Conservation (phyloP, 1,139 yeast species). For the Blastobotrys apis region DNA sequence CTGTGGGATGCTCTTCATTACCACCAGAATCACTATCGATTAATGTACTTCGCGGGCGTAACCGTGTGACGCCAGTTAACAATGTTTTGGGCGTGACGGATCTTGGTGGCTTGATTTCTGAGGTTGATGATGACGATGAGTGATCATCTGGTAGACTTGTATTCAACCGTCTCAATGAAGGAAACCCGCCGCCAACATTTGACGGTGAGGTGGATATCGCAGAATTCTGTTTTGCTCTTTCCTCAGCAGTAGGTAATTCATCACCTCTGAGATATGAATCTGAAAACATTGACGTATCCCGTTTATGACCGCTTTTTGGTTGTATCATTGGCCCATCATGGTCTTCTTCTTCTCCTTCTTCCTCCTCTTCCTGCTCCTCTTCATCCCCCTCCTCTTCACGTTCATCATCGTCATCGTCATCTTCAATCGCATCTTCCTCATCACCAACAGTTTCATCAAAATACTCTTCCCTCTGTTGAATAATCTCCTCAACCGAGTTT, state of each 20-base stretch:
- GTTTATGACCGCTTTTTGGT: background rate
- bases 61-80: constrained; percentile 3
- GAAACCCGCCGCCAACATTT: background rate
- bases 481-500: constrained; percentile 50
- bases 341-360: constrained; percentile 20
- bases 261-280: constrained; percentile 9
- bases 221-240: background rate
- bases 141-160: background rate
- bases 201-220: background rate
- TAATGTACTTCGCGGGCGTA: no score
- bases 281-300: constrained; percentile 9
- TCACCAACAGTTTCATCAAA: constrained; percentile 25
- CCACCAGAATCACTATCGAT: constrained; percentile 14
- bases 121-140: background rate
- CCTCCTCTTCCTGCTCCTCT: constrained; percentile 19
- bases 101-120: constrained; percentile 1
- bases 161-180: background rate
- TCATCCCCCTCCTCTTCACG: constrained; percentile 20
- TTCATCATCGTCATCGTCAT: constrained; percentile 6
- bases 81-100: constrained; percentile 6
- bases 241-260: constrained; percentile 1
- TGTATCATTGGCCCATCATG: background rate
- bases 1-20: constrained; percentile 18
- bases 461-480: constrained; percentile 26
- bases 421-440: constrained; percentile 24